phyloP scores from a whole-genome alignment of 176 grass and related monocot genomes.

The Cenchrus americanus region DNA sequence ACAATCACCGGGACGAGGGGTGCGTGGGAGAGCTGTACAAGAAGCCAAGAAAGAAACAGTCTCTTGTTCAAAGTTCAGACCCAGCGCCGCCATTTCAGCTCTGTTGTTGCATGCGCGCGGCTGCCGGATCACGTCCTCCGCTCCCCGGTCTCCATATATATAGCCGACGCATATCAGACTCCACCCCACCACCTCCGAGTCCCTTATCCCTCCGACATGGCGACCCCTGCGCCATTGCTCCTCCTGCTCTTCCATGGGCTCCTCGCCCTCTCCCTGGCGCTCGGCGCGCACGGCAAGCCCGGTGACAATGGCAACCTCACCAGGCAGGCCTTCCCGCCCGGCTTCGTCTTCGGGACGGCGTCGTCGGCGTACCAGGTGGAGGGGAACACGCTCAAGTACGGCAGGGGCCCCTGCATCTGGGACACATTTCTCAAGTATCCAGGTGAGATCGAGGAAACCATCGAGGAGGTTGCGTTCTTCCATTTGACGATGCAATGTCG shows the following conservation, averaged over 20 bases:
- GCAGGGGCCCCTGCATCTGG: slow-evolving; percentile 61
- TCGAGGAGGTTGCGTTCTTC: not conserved
- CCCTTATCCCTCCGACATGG: slow-evolving; percentile 24
- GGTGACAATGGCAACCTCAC: slow-evolving; percentile 25
- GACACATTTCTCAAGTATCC: slow-evolving; percentile 66
- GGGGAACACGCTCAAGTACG: slow-evolving; percentile 43
- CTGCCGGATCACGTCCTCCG: not conserved
- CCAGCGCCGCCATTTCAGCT: slow-evolving; percentile 40
- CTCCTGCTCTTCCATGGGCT: not conserved
- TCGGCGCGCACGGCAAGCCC: not conserved
- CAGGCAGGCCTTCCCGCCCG: slow-evolving; percentile 46
- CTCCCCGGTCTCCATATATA: not conserved
- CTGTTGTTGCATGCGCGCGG: slow-evolving; percentile 38
- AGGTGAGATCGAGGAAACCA: slow-evolving; percentile 31
- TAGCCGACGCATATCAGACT: not conserved
- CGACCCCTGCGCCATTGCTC: not conserved
- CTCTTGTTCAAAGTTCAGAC: slow-evolving; percentile 4
- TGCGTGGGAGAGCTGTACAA: not conserved
- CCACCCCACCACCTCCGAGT: not conserved
- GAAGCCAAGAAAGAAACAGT: slow-evolving; percentile 32
- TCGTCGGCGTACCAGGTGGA: slow-evolving; percentile 71
- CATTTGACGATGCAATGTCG: not conserved
- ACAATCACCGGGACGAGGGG: not conserved
- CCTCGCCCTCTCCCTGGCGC: slow-evolving; percentile 29
- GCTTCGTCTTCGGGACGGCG: slow-evolving; percentile 64